These are phyloP conservation scores for Stygiomarasmius scandens DNA, from an alignment of 1,284 basidiomycete species.

Conservation along the genomic window DNA sequence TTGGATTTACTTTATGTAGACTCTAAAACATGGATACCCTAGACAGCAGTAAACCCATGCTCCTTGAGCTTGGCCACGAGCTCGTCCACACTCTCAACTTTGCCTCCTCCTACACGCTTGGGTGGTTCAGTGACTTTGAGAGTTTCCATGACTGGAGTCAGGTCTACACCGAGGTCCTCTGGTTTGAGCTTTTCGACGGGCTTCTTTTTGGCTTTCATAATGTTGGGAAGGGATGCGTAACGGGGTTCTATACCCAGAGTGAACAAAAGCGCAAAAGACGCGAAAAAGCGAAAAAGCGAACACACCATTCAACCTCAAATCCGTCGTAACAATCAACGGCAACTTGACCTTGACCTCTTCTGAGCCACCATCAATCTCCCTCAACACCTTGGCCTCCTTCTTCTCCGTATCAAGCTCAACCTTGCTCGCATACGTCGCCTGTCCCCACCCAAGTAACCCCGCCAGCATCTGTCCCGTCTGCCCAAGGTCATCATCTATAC, in stretches of 20 bases:
- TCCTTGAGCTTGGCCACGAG: constrained; percentile 90
- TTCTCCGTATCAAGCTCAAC: constrained; percentile 75
- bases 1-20: neutral
- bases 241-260: constrained; percentile 68
- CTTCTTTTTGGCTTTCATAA: constrained; percentile 99
- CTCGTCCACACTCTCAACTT: constrained; percentile 91
- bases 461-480: constrained; percentile 98
- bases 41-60: constrained; percentile 70
- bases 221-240: constrained; percentile 93
- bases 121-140: constrained; percentile 92
- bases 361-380: constrained; percentile 95
- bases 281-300: neutral
- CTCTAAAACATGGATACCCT: constrained; percentile 5
- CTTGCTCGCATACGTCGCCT: constrained; percentile 95
- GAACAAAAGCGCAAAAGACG: neutral
- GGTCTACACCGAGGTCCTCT: constrained; percentile 83
- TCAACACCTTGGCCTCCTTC: constrained; percentile 74
- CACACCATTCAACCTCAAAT: constrained; percentile 79
- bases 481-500: constrained; percentile 97
- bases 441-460: constrained; percentile 89
- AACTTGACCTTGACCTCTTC: constrained; percentile 83
- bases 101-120: constrained; percentile 88
- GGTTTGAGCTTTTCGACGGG: constrained; percentile 85
- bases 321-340: constrained; percentile 91
- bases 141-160: constrained; percentile 82